A percentile compares a stretch with the other conserved stretches of the same genome.
Conservation (phyloP, 148 eudicot species). For the Silene uniflora region DNA sequence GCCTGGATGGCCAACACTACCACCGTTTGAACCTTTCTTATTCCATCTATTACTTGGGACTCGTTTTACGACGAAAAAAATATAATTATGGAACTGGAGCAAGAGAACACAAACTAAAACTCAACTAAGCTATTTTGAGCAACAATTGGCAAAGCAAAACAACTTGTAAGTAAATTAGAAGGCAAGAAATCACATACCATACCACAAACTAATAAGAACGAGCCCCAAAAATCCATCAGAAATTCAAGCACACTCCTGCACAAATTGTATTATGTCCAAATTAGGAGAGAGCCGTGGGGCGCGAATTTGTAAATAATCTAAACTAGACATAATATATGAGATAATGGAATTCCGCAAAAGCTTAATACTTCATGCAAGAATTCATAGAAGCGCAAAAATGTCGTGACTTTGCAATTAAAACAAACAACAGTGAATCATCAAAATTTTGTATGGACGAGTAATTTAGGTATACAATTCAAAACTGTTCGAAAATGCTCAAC, state of each 20-base stretch:
- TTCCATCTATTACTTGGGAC: background rate
- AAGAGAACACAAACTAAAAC: background rate
- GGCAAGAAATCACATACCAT: slow-evolving; percentile 39
- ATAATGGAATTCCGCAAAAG: background rate
- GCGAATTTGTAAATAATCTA: slow-evolving; percentile 4
- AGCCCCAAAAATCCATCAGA: slow-evolving; percentile 30
- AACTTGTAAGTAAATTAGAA: slow-evolving; percentile 14
- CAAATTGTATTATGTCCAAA: slow-evolving; percentile 28
- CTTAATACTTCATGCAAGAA: background rate
- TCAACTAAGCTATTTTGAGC: background rate
- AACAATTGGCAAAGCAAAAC: slow-evolving; percentile 1
- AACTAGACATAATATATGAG: slow-evolving; percentile 9
- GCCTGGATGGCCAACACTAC: background rate
- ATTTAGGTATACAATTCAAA: background rate
- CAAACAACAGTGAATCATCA: background rate
- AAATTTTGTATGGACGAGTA: background rate
- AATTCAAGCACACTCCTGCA: slow-evolving; percentile 31
- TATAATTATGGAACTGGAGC: background rate
- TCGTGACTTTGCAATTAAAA: background rate
- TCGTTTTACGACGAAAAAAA: background rate
- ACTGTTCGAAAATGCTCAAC: background rate
- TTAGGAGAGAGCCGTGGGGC: slow-evolving; percentile 23
- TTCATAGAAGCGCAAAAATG: background rate
- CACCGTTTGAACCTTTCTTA: background rate
- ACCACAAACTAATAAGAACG: slow-evolving; percentile 28